Percentiles rank a stretch among this genome's conserved stretches.
Evolutionary conservation across 202 grass and related monocot genomes (phyloP).

Genomic region (Schoenoplectus tabernaemontani): DNA sequence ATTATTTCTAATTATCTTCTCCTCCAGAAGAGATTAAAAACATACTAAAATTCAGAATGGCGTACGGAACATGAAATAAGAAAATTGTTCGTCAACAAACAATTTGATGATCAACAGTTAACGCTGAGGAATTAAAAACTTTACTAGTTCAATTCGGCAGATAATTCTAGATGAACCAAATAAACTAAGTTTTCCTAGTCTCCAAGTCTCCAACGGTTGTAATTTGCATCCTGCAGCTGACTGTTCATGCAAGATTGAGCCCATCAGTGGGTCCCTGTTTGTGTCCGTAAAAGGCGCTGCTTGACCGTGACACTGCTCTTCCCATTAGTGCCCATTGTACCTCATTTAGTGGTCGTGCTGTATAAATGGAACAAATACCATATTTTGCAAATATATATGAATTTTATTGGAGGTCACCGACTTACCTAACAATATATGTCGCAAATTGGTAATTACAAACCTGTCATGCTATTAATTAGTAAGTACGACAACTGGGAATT

Average conservation of each 20-base stretch:
- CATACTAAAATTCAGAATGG: no score
- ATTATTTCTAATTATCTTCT: no score
- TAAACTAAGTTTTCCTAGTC: background rate
- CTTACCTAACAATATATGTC: background rate
- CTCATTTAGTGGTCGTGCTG: background rate
- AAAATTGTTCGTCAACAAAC: background rate
- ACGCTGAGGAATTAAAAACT: background rate
- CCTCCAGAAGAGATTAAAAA: no score
- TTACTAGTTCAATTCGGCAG: background rate
- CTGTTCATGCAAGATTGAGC: background rate
- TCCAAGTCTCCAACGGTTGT: background rate
- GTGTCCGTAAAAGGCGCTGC: background rate
- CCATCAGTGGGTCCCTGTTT: background rate
- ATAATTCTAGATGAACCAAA: background rate
- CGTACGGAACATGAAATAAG: no score
- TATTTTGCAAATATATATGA: background rate
- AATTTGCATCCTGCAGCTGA: background rate
- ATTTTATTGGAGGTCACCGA: background rate
- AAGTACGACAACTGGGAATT: background rate
- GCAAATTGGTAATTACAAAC: background rate
- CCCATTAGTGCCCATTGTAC: background rate
- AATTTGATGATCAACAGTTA: background rate
- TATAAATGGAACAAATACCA: background rate
- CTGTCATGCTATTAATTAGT: background rate
- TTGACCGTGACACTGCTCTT: slow-evolving; percentile 1